Base-by-base conservation (phyloP, 148 eudicot species). In the Vaccinium vitisidaea region DNA sequence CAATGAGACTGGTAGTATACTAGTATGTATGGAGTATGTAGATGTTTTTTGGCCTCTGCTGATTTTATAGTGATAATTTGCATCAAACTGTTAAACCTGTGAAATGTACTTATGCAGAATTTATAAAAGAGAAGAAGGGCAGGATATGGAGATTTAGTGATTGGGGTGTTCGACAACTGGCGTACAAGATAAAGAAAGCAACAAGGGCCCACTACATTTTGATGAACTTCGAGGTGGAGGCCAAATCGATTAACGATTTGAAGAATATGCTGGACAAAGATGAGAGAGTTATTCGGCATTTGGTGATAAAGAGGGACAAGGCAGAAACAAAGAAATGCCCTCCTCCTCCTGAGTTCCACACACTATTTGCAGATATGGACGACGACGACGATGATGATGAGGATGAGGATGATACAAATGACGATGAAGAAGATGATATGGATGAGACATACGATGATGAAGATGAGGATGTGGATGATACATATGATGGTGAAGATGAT, bases 71-170 rank as follows among this genome's bases (percentile, higher is more conserved):
- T 76, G 79, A 76, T 48, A 46, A 43, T 23, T n/a, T 27, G 46
- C 16, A 49, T 67, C 36, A 67, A 25, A 67, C 12, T 4, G 32
- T 30, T 48, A 49, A 21, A 61, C 63, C 36, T n/a, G 19, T 46
- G 2, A 52, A 63, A 77, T 23, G 5, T 79, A 30, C 39, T 30
- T 74, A 75, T 84, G 83, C 89, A 96, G 99, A 92, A 9, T 96
- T 93, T 73, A 79, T 96, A 79, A 88, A 79, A 88, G 98, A 95
- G 93, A 96, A 96, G 87, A 92, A 96, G 83, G 99, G 99, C 25
- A 92, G 84, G 88, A 81, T 96, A 56, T 94, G 97, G 97, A 92
- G 99, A 92, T 96, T 96, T 86, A 95, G 96, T 84, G 99, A 96
- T 58, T 96, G 99, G 99, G 99, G 99, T 30, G 88, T 94, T 86